These are phyloP conservation scores for Pistacia vera DNA, from an alignment of 345 rosid species.

Conservation along the genomic window DNA sequence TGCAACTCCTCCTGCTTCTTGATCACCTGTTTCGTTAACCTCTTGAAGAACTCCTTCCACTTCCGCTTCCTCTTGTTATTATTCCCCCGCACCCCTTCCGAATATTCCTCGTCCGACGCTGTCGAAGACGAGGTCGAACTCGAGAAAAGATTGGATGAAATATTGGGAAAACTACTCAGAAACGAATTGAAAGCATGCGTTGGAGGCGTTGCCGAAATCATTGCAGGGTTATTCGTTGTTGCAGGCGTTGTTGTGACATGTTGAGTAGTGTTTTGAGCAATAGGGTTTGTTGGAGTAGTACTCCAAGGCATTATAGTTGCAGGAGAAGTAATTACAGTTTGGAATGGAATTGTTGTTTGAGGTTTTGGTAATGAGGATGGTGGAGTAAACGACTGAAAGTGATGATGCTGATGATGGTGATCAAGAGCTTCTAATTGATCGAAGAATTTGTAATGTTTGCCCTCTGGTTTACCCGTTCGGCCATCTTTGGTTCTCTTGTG, in stretches of 20 bases:
- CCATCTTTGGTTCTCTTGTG: slow-evolving; percentile 59
- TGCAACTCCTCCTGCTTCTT: slow-evolving; percentile 53
- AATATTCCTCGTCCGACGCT: slow-evolving; percentile 51
- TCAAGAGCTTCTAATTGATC: slow-evolving; percentile 48
- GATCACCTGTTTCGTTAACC: slow-evolving; percentile 39
- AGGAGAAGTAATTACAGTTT: no score
- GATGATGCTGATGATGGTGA: slow-evolving; percentile 10
- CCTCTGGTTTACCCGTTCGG: slow-evolving; percentile 41
- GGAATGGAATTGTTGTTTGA: neutral
- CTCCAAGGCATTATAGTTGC: no score
- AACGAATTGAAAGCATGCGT: slow-evolving; percentile 15
- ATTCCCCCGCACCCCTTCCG: slow-evolving; percentile 30
- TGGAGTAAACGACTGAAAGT: slow-evolving; percentile 10
- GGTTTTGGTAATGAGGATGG: slow-evolving; percentile 18
- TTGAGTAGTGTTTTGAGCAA: no score
- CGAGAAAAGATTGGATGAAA: slow-evolving; percentile 49
- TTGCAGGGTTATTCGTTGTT: neutral
- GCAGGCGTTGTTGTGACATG: neutral
- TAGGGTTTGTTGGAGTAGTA: no score
- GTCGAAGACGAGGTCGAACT: slow-evolving; percentile 71
- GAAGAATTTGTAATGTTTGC: slow-evolving; percentile 45
- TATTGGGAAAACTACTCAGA: slow-evolving; percentile 11
- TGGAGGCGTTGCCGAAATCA: no score
- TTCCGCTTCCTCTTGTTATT: slow-evolving; percentile 32
- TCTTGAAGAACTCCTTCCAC: slow-evolving; percentile 62